Percentiles rank a stretch among this genome's conserved stretches.
Conservation (phyloP, 805 yeast genomes). For the Candida ascalaphidarum region DNA sequence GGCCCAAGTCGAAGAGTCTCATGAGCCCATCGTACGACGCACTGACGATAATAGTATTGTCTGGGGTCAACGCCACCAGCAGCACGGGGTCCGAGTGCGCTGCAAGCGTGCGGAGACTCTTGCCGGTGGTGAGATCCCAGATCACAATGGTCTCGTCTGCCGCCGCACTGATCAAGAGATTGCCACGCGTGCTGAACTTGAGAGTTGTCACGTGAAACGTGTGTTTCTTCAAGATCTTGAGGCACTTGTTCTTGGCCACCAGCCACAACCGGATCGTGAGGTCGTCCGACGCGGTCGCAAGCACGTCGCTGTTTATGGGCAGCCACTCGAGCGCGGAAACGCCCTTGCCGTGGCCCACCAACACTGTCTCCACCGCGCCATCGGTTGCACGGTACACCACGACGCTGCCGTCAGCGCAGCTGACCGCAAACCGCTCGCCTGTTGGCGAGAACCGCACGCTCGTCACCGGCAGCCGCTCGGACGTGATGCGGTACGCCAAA, state of each 20-base stretch:
- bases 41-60: conserved; percentile 74
- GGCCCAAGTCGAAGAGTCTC: conserved; percentile 77
- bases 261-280: conserved; percentile 71
- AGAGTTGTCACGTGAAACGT: conserved; percentile 77
- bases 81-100: conserved; percentile 93
- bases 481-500: no score
- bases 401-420: conserved; percentile 23
- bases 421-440: conserved; percentile 48
- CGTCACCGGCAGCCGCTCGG: no score
- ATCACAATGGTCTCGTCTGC: conserved; percentile 86
- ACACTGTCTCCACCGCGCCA: conserved; percentile 5
- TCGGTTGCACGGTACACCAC: conserved; percentile 10
- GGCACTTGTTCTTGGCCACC: conserved; percentile 39
- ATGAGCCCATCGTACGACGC: conserved; percentile 90
- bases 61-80: conserved; percentile 63
- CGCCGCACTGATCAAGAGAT: conserved; percentile 70
- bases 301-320: conserved; percentile 52
- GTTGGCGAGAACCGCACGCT: conserved; percentile 55
- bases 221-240: conserved; percentile 59
- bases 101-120: conserved; percentile 66
- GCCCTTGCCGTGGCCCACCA: conserved; percentile 59
- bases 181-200: conserved; percentile 65
- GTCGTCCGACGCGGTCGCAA: conserved; percentile 88
- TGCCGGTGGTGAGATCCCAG: conserved; percentile 77
- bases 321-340: conserved; percentile 73